Base-by-base conservation (phyloP, 257 asterid species). In the Solanum chmielewskii region DNA sequence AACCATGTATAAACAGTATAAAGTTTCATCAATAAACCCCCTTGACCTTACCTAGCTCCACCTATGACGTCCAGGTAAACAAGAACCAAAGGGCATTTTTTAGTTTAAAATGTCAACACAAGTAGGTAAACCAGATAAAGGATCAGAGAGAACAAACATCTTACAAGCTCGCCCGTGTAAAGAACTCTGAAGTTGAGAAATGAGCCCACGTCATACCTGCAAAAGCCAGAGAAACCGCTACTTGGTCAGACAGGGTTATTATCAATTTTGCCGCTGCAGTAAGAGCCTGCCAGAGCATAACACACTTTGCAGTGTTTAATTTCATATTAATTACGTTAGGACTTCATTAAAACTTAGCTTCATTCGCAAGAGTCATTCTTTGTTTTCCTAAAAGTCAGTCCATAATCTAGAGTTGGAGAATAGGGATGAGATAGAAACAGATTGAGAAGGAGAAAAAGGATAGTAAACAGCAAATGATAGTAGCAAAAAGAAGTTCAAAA, bases 151-250 rank as follows among this genome's bases (percentile, higher is more conserved):
- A 12, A 47, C 35, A 88, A 69, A 87, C 69, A 86, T 87, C 96
- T 89, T 90, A 97, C 99, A 90, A 94, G 88, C 89, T 96, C 99
- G 27, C 98, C 99, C 6, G 93, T 82, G 89, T 42, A 3, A 29
- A 89, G 85, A 89, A 93, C 81, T 90, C 92, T 93, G 92, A 92
- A 97, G 90, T 64, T 92, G 92, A 94, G 93, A 91, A 97, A 97
- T 75, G 93, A 82, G 59, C 89, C 96, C 33, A 97, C 99, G 86
- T 97, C 99, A 84, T 92, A 97, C 99, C 99, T 97, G 88, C 85
- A 89, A 87, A 83, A 80, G 41, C 49, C 73, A 87, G 66, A 85
- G 92, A 87, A 90, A 33, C 59, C 77, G 77, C 64, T 73, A 37
- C 62, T 35, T 85, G 66, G 73, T 87, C 84, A 89, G 86, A 52